Base-by-base conservation (phyloP, 352 stramenopile genomes). In the Pythium oligandrum region DNA sequence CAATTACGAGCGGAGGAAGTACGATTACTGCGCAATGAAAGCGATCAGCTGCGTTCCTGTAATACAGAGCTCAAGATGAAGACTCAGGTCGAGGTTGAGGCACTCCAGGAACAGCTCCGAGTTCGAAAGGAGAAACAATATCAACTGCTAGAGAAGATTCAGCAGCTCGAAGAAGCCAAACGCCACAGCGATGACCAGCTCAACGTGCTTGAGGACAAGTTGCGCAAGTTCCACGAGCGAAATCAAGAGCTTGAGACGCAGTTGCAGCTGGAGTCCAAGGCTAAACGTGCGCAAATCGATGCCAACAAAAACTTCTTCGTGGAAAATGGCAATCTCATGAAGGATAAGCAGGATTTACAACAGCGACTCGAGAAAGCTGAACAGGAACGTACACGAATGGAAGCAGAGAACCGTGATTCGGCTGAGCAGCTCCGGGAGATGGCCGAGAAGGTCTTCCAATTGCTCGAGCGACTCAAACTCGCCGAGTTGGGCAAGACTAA, bases 71-170 rank as follows among this genome's bases (percentile, higher is more conserved):
- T 98, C 50, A 92, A 94, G 53, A 95, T 98, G 72, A 97, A 98
- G 61, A 94, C 92, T 0, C 85, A 96, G 36, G 92, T 99, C 34
- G 96, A 99, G 63, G 68, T 99, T 3, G 95, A 98, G 62, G 77
- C 93, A 0, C 68, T 98, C 33, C 87, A 99, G 50, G 96, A 99
- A 53, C 96, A 99, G 68, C 82, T 99, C 17, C 81, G 95, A 9
- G 88, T 91, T 30, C 84, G 95, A 44, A 99, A 98, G 66, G 93
- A 98, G 64, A 98, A 99, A 51, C 95, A 98, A 64, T 98, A 98
- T 54, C 91, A 98, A 63, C 74, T 98, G 2, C 73, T 99, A 6
- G 93, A 98, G 52, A 98, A 98, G 66, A 72, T 98, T 34, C 95
- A 98, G 70, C 88, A 93, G 45, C 88, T 98, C 38, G 95, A 98